Evolutionary conservation across 176 grass and related monocot genomes (phyloP).

Genomic region (Oryza meridionalis): DNA sequence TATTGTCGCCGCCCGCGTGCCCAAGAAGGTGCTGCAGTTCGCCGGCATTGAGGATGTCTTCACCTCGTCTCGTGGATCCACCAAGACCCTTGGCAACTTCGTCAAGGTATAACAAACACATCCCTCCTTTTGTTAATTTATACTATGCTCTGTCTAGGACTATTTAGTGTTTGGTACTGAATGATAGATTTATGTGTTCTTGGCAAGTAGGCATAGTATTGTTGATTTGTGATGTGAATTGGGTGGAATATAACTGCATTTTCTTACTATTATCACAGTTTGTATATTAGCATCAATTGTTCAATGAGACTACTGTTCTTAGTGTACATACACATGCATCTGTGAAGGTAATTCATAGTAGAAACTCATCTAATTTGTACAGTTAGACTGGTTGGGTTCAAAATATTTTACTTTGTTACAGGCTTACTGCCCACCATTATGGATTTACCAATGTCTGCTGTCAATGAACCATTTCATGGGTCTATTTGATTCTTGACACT

Average conservation of each 20-base stretch:
- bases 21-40: conserved; percentile 93
- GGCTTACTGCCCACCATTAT: neutral
- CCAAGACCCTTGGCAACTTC: conserved; percentile 95
- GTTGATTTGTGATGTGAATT: no score
- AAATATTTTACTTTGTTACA: neutral
- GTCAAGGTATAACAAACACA: conserved; percentile 60
- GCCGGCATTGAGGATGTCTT: conserved; percentile 92
- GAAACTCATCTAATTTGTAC: neutral
- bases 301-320: neutral
- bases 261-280: no score
- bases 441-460: neutral
- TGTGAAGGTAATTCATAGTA: neutral
- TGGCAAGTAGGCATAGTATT: neutral
- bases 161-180: neutral
- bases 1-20: conserved; percentile 80
- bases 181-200: neutral
- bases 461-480: no score
- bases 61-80: conserved; percentile 83
- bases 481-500: neutral
- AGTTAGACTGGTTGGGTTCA: neutral
- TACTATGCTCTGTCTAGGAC: neutral
- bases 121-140: neutral
- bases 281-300: no score
- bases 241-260: no score
- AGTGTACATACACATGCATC: neutral